phyloP scores from a whole-genome alignment of 2,329 filamentous ascomycete genomes.

The Hypoxylon sp. region DNA sequence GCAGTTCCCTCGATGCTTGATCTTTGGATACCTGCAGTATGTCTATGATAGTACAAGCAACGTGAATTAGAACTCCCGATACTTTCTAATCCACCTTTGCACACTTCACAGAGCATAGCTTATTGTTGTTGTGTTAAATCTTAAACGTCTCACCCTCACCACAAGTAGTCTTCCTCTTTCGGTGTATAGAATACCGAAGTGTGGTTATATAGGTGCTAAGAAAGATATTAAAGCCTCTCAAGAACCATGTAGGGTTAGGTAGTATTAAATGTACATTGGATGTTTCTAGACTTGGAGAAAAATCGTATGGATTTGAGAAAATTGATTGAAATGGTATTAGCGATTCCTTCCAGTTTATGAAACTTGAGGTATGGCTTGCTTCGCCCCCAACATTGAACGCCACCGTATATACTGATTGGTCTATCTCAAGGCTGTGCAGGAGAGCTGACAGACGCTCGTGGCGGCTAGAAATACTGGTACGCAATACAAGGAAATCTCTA shows the following conservation, averaged over 20 bases:
- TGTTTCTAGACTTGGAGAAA: not conserved
- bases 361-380: not conserved
- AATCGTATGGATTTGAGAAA: not conserved
- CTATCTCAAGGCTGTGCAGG: not conserved
- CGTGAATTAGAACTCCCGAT: constrained; percentile 7
- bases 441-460: not conserved
- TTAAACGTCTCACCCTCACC: not conserved
- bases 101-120: constrained; percentile 22
- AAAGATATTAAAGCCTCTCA: not conserved
- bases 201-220: not conserved
- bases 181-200: not conserved
- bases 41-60: not conserved
- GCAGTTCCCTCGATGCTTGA: not conserved
- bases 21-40: not conserved
- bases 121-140: not conserved
- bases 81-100: constrained; percentile 13
- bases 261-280: not conserved
- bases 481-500: no score
- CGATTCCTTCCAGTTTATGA: not conserved
- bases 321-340: not conserved
- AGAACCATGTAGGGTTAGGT: not conserved
- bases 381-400: not conserved
- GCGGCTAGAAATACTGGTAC: not conserved
- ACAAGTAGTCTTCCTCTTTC: not conserved
- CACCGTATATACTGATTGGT: not conserved